Evolutionary conservation across 2,329 filamentous ascomycete genomes (phyloP).

Genomic region (Pleurostoma richardsiae): DNA sequence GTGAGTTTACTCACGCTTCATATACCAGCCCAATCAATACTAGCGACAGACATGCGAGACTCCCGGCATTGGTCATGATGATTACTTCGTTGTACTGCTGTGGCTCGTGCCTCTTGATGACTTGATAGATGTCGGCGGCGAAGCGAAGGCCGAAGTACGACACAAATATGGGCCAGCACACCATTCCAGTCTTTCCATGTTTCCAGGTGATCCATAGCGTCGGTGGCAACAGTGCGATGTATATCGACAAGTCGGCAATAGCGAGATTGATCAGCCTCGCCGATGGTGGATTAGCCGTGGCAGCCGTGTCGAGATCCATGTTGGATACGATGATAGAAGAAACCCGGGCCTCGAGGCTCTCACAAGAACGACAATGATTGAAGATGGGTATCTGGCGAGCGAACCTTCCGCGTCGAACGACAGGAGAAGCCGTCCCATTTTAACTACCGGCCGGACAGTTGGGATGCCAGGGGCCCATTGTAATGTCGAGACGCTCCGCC

Average conservation of each 20-base stretch:
- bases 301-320: no score
- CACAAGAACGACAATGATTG: no score
- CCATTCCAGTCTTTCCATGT: slow-evolving; percentile 21
- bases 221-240: slow-evolving; percentile 11
- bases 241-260: slow-evolving; percentile 15
- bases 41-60: slow-evolving; percentile 11
- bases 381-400: no score
- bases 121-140: slow-evolving; percentile 16
- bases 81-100: slow-evolving; percentile 13
- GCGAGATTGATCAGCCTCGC: slow-evolving; percentile 11
- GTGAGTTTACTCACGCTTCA: slow-evolving; percentile 13
- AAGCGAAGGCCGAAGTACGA: slow-evolving; percentile 16
- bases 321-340: no score
- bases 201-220: slow-evolving; percentile 16
- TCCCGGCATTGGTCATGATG: slow-evolving; percentile 19
- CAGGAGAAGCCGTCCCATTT: no score
- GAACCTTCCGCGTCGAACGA: no score
- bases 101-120: slow-evolving; percentile 13
- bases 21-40: slow-evolving; percentile 15
- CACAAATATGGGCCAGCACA: slow-evolving; percentile 21
- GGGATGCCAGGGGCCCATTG: no score
- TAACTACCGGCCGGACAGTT: no score
- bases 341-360: no score
- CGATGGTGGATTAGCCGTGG: not conserved
- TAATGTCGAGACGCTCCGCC: no score